These are phyloP conservation scores for Aspergillus campestris DNA, from an alignment of 495 filamentous ascomycete species.

Conservation along the genomic window DNA sequence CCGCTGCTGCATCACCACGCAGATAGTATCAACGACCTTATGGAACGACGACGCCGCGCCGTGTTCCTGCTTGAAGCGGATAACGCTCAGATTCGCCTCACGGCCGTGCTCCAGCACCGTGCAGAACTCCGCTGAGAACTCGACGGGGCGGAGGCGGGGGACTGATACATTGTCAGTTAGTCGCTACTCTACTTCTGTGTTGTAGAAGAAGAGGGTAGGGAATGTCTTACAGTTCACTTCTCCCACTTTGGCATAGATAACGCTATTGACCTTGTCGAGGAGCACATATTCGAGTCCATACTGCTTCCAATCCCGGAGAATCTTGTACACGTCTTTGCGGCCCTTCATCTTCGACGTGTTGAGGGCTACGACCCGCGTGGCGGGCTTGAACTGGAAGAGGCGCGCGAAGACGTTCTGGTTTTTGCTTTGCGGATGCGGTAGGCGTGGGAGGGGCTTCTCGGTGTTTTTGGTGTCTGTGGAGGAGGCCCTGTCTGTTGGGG, in stretches of 20 bases:
- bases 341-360: slow-evolving; percentile 56
- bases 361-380: slow-evolving; percentile 64
- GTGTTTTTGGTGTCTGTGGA: slow-evolving; percentile 10
- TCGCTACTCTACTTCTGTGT: not conserved
- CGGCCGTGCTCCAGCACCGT: slow-evolving; percentile 71
- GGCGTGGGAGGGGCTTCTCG: slow-evolving; percentile 9
- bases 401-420: slow-evolving; percentile 75
- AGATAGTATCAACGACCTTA: slow-evolving; percentile 67
- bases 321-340: slow-evolving; percentile 61
- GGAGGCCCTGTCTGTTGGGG: slow-evolving; percentile 8
- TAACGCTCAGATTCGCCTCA: slow-evolving; percentile 62
- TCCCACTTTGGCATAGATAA: slow-evolving; percentile 68
- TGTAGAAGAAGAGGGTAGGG: not conserved
- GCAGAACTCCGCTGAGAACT: slow-evolving; percentile 76
- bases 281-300: slow-evolving; percentile 71
- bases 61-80: slow-evolving; percentile 76
- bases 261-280: slow-evolving; percentile 62
- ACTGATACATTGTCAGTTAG: slow-evolving; percentile 32
- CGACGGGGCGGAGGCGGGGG: slow-evolving; percentile 65
- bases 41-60: slow-evolving; percentile 82
- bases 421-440: not conserved
- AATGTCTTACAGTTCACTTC: slow-evolving; percentile 63
- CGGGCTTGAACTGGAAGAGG: slow-evolving; percentile 83
- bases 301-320: slow-evolving; percentile 70
- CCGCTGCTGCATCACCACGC: slow-evolving; percentile 47